Percentiles rank a stretch among this genome's conserved stretches.
Conservation (phyloP, 257 asterid genomes). For the Paraleonurus japonicus region DNA sequence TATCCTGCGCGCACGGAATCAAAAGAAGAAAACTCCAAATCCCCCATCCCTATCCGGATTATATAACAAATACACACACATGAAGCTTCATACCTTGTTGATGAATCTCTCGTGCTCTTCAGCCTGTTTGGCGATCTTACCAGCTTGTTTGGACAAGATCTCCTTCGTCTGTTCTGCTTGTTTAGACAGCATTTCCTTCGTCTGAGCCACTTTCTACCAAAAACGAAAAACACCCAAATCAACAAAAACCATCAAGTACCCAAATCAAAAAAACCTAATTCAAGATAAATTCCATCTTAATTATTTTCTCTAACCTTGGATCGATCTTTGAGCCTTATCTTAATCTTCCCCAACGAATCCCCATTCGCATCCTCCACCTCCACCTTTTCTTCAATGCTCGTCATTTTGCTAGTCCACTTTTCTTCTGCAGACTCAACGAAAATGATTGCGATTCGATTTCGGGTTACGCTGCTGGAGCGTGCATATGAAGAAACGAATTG, state of each 20-base stretch:
- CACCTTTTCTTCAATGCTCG: conserved; percentile 49
- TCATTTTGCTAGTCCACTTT: conserved; percentile 36
- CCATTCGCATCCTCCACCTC: conserved; percentile 59
- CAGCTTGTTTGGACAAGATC: conserved; percentile 55
- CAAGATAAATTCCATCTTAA: neutral
- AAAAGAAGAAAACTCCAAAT: neutral
- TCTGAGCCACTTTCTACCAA: conserved; percentile 79
- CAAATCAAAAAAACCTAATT: conserved; percentile 3
- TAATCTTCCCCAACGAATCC: conserved; percentile 46
- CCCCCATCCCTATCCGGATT: neutral
- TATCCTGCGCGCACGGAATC: neutral
- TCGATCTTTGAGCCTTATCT: conserved; percentile 65
- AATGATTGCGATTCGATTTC: conserved; percentile 14
- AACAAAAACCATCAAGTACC: conserved; percentile 2
- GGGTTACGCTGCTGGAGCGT: neutral
- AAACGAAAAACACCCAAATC: conserved; percentile 8
- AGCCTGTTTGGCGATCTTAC: conserved; percentile 84
- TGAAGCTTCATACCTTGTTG: conserved; percentile 52
- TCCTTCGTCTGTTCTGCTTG: conserved; percentile 58
- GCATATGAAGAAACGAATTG: conserved; percentile 3
- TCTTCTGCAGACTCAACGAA: neutral
- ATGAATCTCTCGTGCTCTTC: conserved; percentile 94
- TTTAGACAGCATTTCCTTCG: conserved; percentile 62
- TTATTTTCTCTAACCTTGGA: conserved; percentile 50
- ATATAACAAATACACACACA: neutral